These are phyloP conservation scores for Leccinum fibrillosum DNA, from an alignment of 768 basidiomycete genomes.

Conservation along the genomic window DNA sequence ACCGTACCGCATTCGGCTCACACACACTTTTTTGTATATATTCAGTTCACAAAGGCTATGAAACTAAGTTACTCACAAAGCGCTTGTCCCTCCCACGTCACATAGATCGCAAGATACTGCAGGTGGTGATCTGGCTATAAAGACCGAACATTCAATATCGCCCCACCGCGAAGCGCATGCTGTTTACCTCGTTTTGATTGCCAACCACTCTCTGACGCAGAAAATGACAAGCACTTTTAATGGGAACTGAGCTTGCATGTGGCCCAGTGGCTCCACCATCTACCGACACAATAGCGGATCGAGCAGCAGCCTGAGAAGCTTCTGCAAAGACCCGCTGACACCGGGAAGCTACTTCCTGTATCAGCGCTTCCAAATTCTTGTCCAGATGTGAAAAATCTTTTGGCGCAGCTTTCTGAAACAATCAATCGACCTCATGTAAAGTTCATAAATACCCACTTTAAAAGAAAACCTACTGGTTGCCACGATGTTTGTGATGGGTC, in stretches of 20 bases:
- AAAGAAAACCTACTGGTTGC: slow-evolving; percentile 47
- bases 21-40: slow-evolving; percentile 48
- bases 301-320: slow-evolving; percentile 60
- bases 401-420: slow-evolving; percentile 42
- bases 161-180: slow-evolving; percentile 23
- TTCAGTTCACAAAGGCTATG: slow-evolving; percentile 29
- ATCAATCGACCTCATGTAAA: slow-evolving; percentile 29
- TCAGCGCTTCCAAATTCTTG: slow-evolving; percentile 64
- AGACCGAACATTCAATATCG: slow-evolving; percentile 25
- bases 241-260: slow-evolving; percentile 30
- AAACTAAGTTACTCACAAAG: slow-evolving; percentile 42
- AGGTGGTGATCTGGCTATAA: slow-evolving; percentile 41
- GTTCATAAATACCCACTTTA: slow-evolving; percentile 23
- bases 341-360: slow-evolving; percentile 56
- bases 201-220: slow-evolving; percentile 54
- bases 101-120: slow-evolving; percentile 52
- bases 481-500: slow-evolving; percentile 46
- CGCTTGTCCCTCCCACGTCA: slow-evolving; percentile 38
- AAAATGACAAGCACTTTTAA: slow-evolving; percentile 32
- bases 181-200: slow-evolving; percentile 49
- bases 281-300: slow-evolving; percentile 47
- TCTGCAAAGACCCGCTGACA: slow-evolving; percentile 62
- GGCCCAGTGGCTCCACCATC: slow-evolving; percentile 30
- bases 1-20: slow-evolving; percentile 52
- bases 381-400: slow-evolving; percentile 57